Conservation (phyloP, 352 stramenopile species). For the Phytophthora fragariae region DNA sequence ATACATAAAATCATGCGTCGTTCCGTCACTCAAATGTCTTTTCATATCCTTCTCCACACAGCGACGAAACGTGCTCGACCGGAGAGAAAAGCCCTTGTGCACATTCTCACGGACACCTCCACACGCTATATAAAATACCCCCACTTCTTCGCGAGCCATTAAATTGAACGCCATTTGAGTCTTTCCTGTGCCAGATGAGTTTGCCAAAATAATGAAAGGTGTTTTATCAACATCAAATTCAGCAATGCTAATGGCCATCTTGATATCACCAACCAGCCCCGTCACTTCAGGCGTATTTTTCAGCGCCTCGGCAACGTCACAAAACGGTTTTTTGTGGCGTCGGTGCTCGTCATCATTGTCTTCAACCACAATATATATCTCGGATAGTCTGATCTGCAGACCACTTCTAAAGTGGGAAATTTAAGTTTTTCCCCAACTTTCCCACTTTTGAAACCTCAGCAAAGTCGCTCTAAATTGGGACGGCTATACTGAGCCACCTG, state of each 20-base stretch:
- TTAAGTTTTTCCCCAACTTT: too few relatives aligned
- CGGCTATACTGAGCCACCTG: too few relatives aligned
- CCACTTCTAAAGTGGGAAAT: too few relatives aligned
- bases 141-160: not conserved
- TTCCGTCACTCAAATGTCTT: not conserved
- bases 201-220: not conserved
- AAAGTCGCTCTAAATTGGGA: too few relatives aligned
- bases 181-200: not conserved
- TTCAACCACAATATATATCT: too few relatives aligned
- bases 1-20: too few relatives aligned
- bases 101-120: not conserved
- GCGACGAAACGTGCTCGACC: not conserved
- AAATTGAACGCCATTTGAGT: not conserved
- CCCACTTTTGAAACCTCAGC: too few relatives aligned
- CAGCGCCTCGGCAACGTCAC: too few relatives aligned
- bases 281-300: not conserved
- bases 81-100: not conserved
- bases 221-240: too few relatives aligned
- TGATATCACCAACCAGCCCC: not conserved
- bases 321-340: too few relatives aligned
- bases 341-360: too few relatives aligned
- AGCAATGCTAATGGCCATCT: not conserved
- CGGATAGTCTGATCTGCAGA: too few relatives aligned
- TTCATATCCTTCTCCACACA: not conserved
- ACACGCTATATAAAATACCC: not conserved